phyloP scores from a whole-genome alignment of 805 yeast species.

The Hanseniaspora nectarophila region DNA sequence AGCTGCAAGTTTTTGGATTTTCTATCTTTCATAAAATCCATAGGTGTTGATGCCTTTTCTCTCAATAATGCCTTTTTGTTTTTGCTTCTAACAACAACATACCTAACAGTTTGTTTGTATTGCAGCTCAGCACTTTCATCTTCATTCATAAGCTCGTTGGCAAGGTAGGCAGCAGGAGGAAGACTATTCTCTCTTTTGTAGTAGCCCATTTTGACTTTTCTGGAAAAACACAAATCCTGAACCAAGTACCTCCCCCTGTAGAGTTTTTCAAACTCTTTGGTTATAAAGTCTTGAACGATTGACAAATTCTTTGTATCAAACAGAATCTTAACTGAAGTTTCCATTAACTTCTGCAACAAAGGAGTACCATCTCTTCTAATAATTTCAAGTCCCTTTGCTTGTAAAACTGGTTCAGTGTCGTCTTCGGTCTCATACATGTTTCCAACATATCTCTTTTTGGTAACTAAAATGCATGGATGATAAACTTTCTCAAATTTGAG shows the following conservation, averaged over 20 bases:
- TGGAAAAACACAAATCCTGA: constrained; percentile 83
- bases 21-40: constrained; percentile 44
- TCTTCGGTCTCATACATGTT: constrained; percentile 51
- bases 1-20: constrained; percentile 31
- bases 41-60: constrained; percentile 73
- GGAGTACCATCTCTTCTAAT: constrained; percentile 90
- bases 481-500: constrained; percentile 89
- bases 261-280: constrained; percentile 55
- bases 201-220: constrained; percentile 73
- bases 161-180: constrained; percentile 87
- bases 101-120: constrained; percentile 78
- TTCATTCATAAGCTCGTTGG: constrained; percentile 41
- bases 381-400: constrained; percentile 95
- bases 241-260: constrained; percentile 50
- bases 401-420: constrained; percentile 56
- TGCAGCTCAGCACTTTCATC: constrained; percentile 78
- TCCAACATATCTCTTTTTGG: constrained; percentile 89
- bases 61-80: constrained; percentile 39
- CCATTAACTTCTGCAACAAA: constrained; percentile 75
- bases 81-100: constrained; percentile 56
- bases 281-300: constrained; percentile 50
- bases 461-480: constrained; percentile 67
- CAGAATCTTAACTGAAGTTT: constrained; percentile 50
- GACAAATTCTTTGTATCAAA: constrained; percentile 68
- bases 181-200: constrained; percentile 60